phyloP scores from a whole-genome alignment of 352 stramenopile species.

The Phytopythium delawarense region DNA sequence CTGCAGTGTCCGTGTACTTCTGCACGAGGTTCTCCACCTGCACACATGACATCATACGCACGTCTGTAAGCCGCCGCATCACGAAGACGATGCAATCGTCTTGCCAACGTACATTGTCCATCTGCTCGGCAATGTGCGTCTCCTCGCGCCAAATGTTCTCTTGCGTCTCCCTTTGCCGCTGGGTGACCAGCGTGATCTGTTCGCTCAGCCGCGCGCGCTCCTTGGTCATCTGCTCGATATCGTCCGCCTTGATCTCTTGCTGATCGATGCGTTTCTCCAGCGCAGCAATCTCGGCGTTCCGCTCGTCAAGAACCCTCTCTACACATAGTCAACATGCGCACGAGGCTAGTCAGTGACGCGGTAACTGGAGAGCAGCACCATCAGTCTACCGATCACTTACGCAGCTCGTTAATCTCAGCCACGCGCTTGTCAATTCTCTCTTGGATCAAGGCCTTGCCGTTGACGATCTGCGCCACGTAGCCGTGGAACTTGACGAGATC shows the following conservation, averaged over 20 bases:
- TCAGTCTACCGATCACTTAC: neutral
- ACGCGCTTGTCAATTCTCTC: slow-evolving; percentile 87
- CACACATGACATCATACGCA: slow-evolving; percentile 1
- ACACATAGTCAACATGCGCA: neutral
- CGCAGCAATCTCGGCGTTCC: slow-evolving; percentile 56
- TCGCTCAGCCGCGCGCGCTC: slow-evolving; percentile 70
- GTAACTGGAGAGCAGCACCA: neutral
- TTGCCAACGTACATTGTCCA: slow-evolving; percentile 45
- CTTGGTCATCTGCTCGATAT: slow-evolving; percentile 70
- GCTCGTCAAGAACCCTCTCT: slow-evolving; percentile 45
- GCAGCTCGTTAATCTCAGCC: slow-evolving; percentile 13
- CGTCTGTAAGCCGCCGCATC: neutral
- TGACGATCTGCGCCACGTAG: slow-evolving; percentile 81
- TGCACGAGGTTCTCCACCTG: slow-evolving; percentile 64
- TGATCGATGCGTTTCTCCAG: slow-evolving; percentile 69
- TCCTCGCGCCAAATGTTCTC: slow-evolving; percentile 59
- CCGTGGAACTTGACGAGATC: slow-evolving; percentile 93
- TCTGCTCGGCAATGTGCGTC: slow-evolving; percentile 59
- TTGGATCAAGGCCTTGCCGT: slow-evolving; percentile 71
- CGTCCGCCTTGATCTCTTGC: slow-evolving; percentile 50
- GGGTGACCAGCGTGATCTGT: slow-evolving; percentile 59
- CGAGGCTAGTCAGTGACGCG: neutral
- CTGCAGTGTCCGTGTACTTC: slow-evolving; percentile 78
- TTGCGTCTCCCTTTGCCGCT: slow-evolving; percentile 55
- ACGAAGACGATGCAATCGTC: neutral